These are phyloP conservation scores for Grigorovia transvaalensis DNA, from an alignment of 805 yeast genomes.

Conservation along the genomic window DNA sequence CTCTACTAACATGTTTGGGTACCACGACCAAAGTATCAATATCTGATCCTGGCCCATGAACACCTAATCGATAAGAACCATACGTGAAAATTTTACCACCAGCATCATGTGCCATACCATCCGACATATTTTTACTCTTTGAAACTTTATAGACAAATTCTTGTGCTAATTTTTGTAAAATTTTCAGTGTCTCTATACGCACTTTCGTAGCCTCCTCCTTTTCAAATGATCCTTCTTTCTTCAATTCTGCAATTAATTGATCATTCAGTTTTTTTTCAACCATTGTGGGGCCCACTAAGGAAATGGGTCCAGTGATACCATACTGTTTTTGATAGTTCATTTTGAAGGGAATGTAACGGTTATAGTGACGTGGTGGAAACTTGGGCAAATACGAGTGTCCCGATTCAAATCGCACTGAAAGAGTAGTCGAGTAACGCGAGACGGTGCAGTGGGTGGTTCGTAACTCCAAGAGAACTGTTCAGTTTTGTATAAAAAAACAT, in stretches of 20 bases:
- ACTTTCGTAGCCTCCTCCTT: slow-evolving; percentile 72
- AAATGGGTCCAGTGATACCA: slow-evolving; percentile 51
- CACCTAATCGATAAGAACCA: slow-evolving; percentile 92
- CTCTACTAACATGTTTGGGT: slow-evolving; percentile 88
- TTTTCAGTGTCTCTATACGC: slow-evolving; percentile 62
- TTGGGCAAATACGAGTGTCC: no score
- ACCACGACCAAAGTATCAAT: slow-evolving; percentile 94
- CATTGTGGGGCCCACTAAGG: slow-evolving; percentile 74
- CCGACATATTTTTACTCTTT: slow-evolving; percentile 78
- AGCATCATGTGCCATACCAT: slow-evolving; percentile 94
- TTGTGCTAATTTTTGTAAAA: slow-evolving; percentile 61
- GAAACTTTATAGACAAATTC: slow-evolving; percentile 81
- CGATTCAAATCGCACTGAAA: no score
- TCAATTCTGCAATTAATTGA: slow-evolving; percentile 63
- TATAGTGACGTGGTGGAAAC: no score
- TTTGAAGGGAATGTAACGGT: no score
- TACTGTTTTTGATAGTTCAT: slow-evolving; percentile 28
- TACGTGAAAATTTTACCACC: slow-evolving; percentile 96
- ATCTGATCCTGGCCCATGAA: slow-evolving; percentile 97
- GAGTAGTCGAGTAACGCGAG: no score
- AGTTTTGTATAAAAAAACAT: no score
- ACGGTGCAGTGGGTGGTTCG: not conserved
- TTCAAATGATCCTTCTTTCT: slow-evolving; percentile 81
- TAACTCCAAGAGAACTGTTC: not conserved
- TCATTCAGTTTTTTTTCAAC: slow-evolving; percentile 72